Evolutionary conservation across 805 yeast species (phyloP), one percentile per base, ranked within the genome.

Genomic region (Zygoascus ofunaensis): DNA sequence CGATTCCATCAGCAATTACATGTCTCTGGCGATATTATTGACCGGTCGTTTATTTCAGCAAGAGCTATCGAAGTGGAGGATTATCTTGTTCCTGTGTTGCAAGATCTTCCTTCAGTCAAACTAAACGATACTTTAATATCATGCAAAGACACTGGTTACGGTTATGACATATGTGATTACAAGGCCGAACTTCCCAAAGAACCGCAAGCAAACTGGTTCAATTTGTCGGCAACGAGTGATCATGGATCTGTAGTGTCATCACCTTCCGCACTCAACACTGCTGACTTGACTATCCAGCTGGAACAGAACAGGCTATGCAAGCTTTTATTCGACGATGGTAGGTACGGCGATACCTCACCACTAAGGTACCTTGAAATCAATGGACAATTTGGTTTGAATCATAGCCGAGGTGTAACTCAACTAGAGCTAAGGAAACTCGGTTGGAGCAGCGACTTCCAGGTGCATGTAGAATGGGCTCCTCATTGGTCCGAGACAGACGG

Each of bases 71-170:
- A 76, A 7, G 68, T 67, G 45, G 63, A 79, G 20, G 56, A 59
- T 7, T 41, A 41, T 41, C 24, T 23, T 14, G 10, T 22, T 39
- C 59, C 70, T 4, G 59, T 80, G 32, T 57, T 86, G 34, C 37
- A 56, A 3, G 87, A 80, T 52, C 54, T 85, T 15, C 95, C 95
- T 2, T 75, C 85, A 7, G 60, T 80, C 7, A 77, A 79, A 54
- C 52, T 49, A 3, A 26, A 26, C 30, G 12, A 26, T 26, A 12
- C 12, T 7, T 26, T 12, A 8, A 26, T 26, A 8, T 7, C 7
- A 8, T 26, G 30, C 30, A 26, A 7, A 8, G n/a, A 36, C 18
- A 21, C 24, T 21, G 37, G 37, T 34, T 34, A 7, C 7, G 37
- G 37, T 8, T 15, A 34, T 34, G 26, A 17, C 5, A 21, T 36